Evolutionary conservation across 345 rosid genomes (phyloP).

Genomic region (Angophora floribunda): DNA sequence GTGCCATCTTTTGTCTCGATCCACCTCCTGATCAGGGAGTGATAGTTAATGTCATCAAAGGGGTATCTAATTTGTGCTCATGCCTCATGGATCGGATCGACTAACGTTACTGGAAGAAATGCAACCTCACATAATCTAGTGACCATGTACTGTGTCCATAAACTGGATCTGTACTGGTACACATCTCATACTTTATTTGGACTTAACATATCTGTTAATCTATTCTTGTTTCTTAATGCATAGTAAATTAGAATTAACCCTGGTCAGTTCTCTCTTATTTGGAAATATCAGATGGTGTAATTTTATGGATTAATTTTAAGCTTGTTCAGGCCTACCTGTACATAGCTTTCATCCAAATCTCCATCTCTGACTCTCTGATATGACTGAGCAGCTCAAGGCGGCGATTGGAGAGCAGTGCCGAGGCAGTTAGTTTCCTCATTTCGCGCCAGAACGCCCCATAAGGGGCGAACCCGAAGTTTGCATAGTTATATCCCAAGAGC

Average conservation of each 20-base stretch:
- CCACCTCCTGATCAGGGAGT: background rate
- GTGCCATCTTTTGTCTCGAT: background rate
- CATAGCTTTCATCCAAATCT: constrained; percentile 1
- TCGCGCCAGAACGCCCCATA: constrained; percentile 28
- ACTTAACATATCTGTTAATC: background rate
- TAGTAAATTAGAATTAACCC: background rate
- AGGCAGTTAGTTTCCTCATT: constrained; percentile 5
- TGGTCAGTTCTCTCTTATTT: background rate
- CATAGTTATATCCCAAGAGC: constrained; percentile 4
- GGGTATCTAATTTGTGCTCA: background rate
- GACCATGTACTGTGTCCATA: background rate
- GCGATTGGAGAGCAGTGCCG: constrained; percentile 20
- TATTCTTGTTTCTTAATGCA: background rate
- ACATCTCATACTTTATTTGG: background rate
- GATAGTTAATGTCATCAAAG: background rate
- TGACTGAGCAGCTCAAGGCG: constrained; percentile 12
- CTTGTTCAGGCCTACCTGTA: background rate
- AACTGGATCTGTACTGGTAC: background rate
- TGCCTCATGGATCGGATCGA: background rate
- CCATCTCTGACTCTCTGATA: constrained; percentile 6
- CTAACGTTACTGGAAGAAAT: background rate
- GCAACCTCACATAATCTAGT: background rate
- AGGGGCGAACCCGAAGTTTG: constrained; percentile 15
- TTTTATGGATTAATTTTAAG: background rate
- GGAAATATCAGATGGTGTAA: background rate